A percentile compares a stretch with the other conserved stretches of the same genome.
These are phyloP conservation scores for Mycena chlorophos DNA, from an alignment of 768 basidiomycete genomes.

Conservation along the genomic window DNA sequence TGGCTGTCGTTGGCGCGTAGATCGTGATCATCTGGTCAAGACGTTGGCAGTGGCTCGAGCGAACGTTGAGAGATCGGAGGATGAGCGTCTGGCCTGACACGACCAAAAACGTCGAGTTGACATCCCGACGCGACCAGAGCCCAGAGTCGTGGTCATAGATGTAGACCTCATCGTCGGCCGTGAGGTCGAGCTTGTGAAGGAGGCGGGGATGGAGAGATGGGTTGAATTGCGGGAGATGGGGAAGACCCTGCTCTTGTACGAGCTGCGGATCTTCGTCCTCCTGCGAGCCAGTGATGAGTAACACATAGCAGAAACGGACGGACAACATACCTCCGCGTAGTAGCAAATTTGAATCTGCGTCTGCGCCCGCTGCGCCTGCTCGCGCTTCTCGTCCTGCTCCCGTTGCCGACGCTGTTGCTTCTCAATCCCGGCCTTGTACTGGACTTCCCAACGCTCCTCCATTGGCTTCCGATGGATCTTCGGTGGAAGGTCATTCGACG, in stretches of 20 bases:
- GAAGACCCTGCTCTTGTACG: not conserved
- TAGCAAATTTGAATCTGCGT: not conserved
- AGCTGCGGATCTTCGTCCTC: not conserved
- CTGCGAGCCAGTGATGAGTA: not conserved
- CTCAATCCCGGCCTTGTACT: not conserved
- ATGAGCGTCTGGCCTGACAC: not conserved
- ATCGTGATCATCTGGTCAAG: not conserved
- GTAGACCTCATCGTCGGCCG: not conserved
- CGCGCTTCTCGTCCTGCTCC: too few species aligned
- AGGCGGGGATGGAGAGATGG: not conserved
- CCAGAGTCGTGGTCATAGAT: slow-evolving; percentile 5
- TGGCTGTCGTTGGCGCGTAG: not conserved
- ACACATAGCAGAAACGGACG: too few species aligned
- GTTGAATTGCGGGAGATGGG: not conserved
- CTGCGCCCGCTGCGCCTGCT: not conserved
- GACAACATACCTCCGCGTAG: not conserved
- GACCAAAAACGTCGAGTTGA: slow-evolving; percentile 1
- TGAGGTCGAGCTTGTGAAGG: slow-evolving; percentile 1
- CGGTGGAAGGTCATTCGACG: not conserved
- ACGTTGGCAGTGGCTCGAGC: not conserved
- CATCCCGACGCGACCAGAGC: slow-evolving; percentile 2
- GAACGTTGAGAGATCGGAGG: not conserved
- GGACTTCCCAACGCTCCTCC: not conserved
- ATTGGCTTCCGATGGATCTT: not conserved
- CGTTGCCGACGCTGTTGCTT: not conserved